Evolutionary conservation across 441 rosid species (phyloP), one percentile per base, ranked within the genome.

Genomic region (Syzygium malaccense): DNA sequence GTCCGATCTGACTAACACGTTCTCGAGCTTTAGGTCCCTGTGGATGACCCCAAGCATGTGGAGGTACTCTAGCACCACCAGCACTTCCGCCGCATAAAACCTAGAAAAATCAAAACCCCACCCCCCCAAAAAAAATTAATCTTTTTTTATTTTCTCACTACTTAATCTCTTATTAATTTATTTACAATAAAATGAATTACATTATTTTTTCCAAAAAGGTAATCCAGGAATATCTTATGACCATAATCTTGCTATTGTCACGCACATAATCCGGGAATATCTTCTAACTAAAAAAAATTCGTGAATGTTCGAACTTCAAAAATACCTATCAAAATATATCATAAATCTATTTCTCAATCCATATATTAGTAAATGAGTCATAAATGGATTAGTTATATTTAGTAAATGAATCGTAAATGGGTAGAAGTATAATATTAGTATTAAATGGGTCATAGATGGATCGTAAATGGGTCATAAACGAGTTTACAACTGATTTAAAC

Each of bases 1-100:
- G 93, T 95, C 96, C 4, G 95, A 94, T 92, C 94, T 90, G 80
- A 95, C 96, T 33, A 95, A 89, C 84, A 95, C 95, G 51, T 95
- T 95, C 89, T 95, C 97, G 45, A 96, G 96, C 92, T 95, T 95
- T 14, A 95, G 88, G 91, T 95, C 97, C 87, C 97, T 92, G 94
- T 94, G 94, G 91, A 95, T 91, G n/a, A 95, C 93, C 19, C 96
- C 97, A 9, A 94, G 86, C 97, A 94, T 94, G 92, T 95, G 97
- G 55, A 95, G 94, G 90, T 95, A 95, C 93, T 95, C 97, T 20
- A 95, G 88, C 32, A 95, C 97, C 32, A 95, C 95, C 60, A 95
- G 68, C 86, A 95, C 96, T 90, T 95, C 96, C 4, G 96, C 96
- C 3, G 95, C 95, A 85, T 95, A 95, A 91, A 95, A 95, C 91